Percentiles rank a stretch among this genome's conserved stretches.
Evolutionary conservation across 2,329 filamentous ascomycete species (phyloP).

Genomic region (Chrysoporthe deuterocubensis): DNA sequence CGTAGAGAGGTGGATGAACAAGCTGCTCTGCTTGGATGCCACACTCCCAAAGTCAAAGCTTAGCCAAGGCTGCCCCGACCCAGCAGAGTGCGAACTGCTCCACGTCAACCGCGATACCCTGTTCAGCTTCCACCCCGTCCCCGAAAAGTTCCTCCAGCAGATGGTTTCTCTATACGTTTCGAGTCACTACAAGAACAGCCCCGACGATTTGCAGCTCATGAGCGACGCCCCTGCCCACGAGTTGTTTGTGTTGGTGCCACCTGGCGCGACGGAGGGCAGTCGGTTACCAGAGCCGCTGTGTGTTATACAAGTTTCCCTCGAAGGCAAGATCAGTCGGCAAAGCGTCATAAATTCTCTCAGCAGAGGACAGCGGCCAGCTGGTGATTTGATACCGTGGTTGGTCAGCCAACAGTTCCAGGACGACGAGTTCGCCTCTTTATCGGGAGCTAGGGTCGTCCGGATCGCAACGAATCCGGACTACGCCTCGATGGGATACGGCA

Average conservation of each 20-base stretch:
- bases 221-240: constrained; percentile 97
- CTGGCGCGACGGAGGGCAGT: constrained; percentile 75
- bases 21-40: constrained; percentile 88
- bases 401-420: constrained; percentile 98
- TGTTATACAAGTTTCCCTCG: constrained; percentile 90
- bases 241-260: constrained; percentile 90
- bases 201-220: constrained; percentile 98
- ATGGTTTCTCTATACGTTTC: constrained; percentile 98
- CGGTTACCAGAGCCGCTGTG: constrained; percentile 90
- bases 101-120: constrained; percentile 96
- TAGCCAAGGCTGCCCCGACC: constrained; percentile 83
- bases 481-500: constrained; percentile 89
- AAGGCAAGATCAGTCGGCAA: constrained; percentile 91
- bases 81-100: constrained; percentile 86
- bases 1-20: constrained; percentile 97
- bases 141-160: constrained; percentile 95
- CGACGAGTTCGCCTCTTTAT: constrained; percentile 91
- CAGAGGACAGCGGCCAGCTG: constrained; percentile 84
- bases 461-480: constrained; percentile 98
- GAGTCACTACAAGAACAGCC: constrained; percentile 97
- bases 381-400: constrained; percentile 96
- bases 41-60: constrained; percentile 80
- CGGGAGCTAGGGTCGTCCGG: constrained; percentile 87
- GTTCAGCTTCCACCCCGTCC: constrained; percentile 96
- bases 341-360: constrained; percentile 90